These are phyloP conservation scores for Pinus albicaulis DNA, from an alignment of 75 land plant genomes.

Conservation along the genomic window DNA sequence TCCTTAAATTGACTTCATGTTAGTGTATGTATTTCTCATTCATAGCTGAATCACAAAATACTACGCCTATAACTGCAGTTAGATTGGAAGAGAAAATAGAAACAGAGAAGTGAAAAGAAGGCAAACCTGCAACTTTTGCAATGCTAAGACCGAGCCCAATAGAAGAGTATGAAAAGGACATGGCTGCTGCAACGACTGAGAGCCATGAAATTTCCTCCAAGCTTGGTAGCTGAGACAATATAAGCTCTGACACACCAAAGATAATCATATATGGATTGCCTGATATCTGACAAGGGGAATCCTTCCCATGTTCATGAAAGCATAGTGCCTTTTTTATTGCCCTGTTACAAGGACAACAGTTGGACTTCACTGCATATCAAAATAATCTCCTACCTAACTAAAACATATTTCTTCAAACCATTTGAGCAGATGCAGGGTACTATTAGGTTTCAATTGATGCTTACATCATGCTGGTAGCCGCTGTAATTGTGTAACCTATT, in stretches of 20 bases:
- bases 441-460: not conserved
- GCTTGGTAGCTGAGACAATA: conserved; percentile 61
- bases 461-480: conserved; percentile 35
- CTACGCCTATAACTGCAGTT: not conserved
- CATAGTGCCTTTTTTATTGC: conserved; percentile 43
- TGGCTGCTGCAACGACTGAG: conserved; percentile 68
- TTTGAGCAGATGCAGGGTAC: too few relatives aligned
- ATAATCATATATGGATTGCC: conserved; percentile 26
- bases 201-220: conserved; percentile 55
- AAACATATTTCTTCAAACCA: too few relatives aligned
- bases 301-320: conserved; percentile 39
- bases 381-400: too few relatives aligned
- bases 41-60: not conserved
- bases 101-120: not conserved
- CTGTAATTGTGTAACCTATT: not conserved
- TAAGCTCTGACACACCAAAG: conserved; percentile 40
- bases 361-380: too few relatives aligned
- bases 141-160: conserved; percentile 68
- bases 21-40: too few relatives aligned
- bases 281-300: conserved; percentile 25
- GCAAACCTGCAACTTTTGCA: conserved; percentile 34
- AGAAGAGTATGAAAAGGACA: conserved; percentile 73
- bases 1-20: too few relatives aligned
- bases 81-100: not conserved
- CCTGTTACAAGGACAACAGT: conserved; percentile 17